A percentile compares a stretch with the other conserved stretches of the same genome.
These are phyloP conservation scores for Pleurotus tuoliensis DNA, from an alignment of 768 basidiomycete genomes.

Conservation along the genomic window DNA sequence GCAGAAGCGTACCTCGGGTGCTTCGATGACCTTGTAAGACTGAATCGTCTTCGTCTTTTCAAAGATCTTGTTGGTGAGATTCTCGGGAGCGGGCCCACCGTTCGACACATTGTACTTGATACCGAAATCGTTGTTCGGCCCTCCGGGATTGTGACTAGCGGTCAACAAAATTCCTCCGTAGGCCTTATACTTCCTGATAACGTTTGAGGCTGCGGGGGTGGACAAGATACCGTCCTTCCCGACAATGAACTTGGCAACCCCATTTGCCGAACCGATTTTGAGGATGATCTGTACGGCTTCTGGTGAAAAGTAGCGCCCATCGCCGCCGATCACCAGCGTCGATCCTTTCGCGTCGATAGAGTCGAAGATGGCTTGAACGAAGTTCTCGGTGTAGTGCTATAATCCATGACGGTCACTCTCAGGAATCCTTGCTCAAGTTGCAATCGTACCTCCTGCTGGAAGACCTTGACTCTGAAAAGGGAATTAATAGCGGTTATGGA, in stretches of 20 bases:
- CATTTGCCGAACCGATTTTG: constrained; percentile 91
- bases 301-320: constrained; percentile 89
- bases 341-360: constrained; percentile 78
- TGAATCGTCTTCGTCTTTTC: constrained; percentile 85
- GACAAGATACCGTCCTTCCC: constrained; percentile 91
- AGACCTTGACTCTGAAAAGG: constrained; percentile 82
- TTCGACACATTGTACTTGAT: constrained; percentile 99
- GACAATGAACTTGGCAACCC: constrained; percentile 87
- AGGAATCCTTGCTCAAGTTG: neutral
- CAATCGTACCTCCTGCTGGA: constrained; percentile 83
- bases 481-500: constrained; percentile 18
- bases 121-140: constrained; percentile 97
- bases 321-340: constrained; percentile 94
- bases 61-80: constrained; percentile 92
- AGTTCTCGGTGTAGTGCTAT: constrained; percentile 99
- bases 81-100: constrained; percentile 96
- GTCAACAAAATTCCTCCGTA: constrained; percentile 96
- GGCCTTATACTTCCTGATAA: constrained; percentile 95
- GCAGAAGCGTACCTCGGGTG: constrained; percentile 55
- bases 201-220: constrained; percentile 93
- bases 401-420: constrained; percentile 7
- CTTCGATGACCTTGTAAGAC: constrained; percentile 82
- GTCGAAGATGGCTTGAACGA: constrained; percentile 90
- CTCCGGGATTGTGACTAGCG: constrained; percentile 97
- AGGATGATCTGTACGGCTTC: constrained; percentile 90